Evolutionary conservation across 331 rosid genomes (phyloP).

Genomic region (Arachis monticola): DNA sequence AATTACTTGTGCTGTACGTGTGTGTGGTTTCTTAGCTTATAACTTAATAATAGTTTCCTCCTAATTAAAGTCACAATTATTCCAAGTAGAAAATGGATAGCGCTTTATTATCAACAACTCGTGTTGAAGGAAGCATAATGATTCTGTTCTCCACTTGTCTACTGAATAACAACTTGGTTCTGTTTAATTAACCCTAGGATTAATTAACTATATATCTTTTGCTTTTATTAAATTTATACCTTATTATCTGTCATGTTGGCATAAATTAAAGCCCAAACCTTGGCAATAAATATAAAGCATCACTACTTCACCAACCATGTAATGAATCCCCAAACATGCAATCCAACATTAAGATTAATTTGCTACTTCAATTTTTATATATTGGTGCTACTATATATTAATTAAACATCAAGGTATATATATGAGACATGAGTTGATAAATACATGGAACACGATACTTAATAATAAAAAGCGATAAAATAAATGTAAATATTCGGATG

Average conservation of each 20-base stretch:
- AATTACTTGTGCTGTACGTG: background rate
- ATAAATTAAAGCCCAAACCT: constrained; percentile 30
- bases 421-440: too few species aligned
- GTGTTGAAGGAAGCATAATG: constrained; percentile 39
- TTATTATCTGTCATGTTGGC: constrained; percentile 23
- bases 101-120: constrained; percentile 6
- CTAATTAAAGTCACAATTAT: background rate
- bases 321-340: constrained; percentile 22
- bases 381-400: too few species aligned
- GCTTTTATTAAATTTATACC: constrained; percentile 13
- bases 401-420: too few species aligned
- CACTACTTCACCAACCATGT: constrained; percentile 8
- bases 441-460: too few species aligned
- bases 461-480: too few species aligned
- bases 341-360: background rate
- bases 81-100: constrained; percentile 17
- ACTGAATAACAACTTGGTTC: background rate
- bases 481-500: too few species aligned
- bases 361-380: background rate
- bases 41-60: background rate
- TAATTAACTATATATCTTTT: background rate
- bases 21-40: background rate
- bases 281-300: constrained; percentile 21
- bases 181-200: background rate
- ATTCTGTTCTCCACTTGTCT: constrained; percentile 46